A percentile compares a stretch with the other conserved stretches of the same genome.
These are phyloP conservation scores for Arachnopeziza araneosa DNA, from an alignment of 2,329 filamentous ascomycete genomes.

Conservation along the genomic window DNA sequence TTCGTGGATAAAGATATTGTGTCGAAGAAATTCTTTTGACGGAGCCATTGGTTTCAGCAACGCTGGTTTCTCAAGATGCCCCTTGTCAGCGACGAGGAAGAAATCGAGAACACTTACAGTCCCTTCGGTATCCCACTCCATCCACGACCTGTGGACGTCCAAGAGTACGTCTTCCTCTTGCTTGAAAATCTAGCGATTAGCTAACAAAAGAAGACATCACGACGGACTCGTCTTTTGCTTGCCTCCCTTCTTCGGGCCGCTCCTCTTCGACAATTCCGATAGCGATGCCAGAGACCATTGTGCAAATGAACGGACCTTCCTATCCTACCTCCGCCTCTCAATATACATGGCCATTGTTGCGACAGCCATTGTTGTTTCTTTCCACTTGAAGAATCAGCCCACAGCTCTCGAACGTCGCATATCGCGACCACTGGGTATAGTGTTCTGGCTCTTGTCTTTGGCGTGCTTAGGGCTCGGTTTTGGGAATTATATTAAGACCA, in stretches of 20 bases:
- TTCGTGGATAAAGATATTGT: background rate
- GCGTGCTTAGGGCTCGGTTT: slow-evolving; percentile 73
- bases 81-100: slow-evolving; percentile 16
- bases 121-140: slow-evolving; percentile 46
- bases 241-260: slow-evolving; percentile 39
- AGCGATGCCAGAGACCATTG: slow-evolving; percentile 57
- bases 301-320: slow-evolving; percentile 41
- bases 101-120: slow-evolving; percentile 34
- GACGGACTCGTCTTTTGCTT: slow-evolving; percentile 19
- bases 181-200: background rate
- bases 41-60: background rate
- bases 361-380: slow-evolving; percentile 86
- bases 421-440: slow-evolving; percentile 74
- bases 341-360: slow-evolving; percentile 77
- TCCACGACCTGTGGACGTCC: slow-evolving; percentile 35
- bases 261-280: slow-evolving; percentile 61
- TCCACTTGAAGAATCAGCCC: slow-evolving; percentile 76
- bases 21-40: background rate
- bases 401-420: slow-evolving; percentile 66
- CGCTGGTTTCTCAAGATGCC: background rate
- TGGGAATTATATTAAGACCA: slow-evolving; percentile 77
- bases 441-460: slow-evolving; percentile 82
- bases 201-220: slow-evolving; percentile 11
- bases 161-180: slow-evolving; percentile 9
- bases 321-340: slow-evolving; percentile 23